Base-by-base conservation (phyloP, 495 filamentous ascomycete genomes). In the Penicillium desertorum region DNA sequence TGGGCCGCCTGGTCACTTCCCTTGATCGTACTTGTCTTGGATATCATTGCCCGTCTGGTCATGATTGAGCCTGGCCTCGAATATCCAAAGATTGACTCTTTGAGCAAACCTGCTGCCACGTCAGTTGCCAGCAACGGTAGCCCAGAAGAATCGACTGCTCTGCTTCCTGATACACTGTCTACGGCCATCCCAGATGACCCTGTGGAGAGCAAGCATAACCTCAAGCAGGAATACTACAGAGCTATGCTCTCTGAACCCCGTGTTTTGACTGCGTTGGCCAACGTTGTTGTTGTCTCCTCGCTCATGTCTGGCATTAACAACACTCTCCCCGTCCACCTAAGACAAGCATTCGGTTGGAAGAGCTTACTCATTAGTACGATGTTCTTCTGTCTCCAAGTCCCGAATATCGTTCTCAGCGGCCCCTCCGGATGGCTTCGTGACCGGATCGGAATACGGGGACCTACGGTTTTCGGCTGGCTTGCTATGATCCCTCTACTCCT, bases 351-450 rank as follows among this genome's bases (percentile, higher is more conserved):
- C 14, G 53, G 42, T 14, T 64, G 61, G 61, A 51, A 52, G 23
- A 60, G 44, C 10, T 43, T 52, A 19, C 42, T 44, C 23, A 45
- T 56, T 9, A 56, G 61, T 12, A 34, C 61, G 46, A 53, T 65
- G 54, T 66, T 65, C 36, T 53, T 58, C 20, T 32, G 34, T 41
- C 36, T 66, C 9, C 43, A 52, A 27, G 50, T 56, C 11, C 63
- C 63, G 1, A 37, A 42, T 25, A 43, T 66, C 7, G 19, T 62
- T 10, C 34, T 66, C 4, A 45, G 36, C 11, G 58, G 62, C 3
- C 50, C 57, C 1, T 23, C 49, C 1, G 63, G 62, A 43, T 64
- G 53, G 62, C 57, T 66, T n/a, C 58, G 58, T 11, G 62, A 66
- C 45, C 16, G 37, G 7, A 36, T 54, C 23, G 63, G 62, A 22